Evolutionary conservation across 345 rosid genomes (phyloP), one percentile per base, ranked within the genome.

Genomic region (Pistacia integerrima): DNA sequence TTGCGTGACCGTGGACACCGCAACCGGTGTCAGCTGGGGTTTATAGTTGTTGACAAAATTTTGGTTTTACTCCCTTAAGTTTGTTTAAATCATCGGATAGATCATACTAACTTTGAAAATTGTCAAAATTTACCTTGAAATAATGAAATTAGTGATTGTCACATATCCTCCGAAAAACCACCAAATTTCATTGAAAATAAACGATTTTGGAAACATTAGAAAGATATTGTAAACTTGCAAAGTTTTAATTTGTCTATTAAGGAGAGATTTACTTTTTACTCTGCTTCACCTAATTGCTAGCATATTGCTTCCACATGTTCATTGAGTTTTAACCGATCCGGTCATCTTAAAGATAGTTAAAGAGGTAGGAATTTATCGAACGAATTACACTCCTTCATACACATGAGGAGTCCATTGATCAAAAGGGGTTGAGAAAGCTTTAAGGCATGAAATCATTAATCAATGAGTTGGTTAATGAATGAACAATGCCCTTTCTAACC

Each of bases 381-480:
- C 18, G 22, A 64, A 64, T 14, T 8, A 35, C 62, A 74, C 22
- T 74, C 69, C 9, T 49, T 49, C 12, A 6, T 63, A 74, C 16
- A 74, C n/a, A 16, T 63, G 3, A 74, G 2, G 61, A 63, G 60
- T 49, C 69, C 51, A 74, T 74, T 73, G 60, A 62, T 73, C 59
- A 48, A 57, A 73, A 61, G 60, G 30, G 69, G 11, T 10, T 73
- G 36, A 28, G 25, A 17, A 74, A 63, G 44, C 44, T 41, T 5
- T 1, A 5, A 41, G 8, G 46, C 46, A 38, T 38, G 41, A 38
- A 38, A 38, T 38, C 41, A 4, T 38, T 38, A 38, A 38, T 38
- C 41, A 38, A 6, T 38, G 41, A 38, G 0, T 5, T 41, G 46
- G 46, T 41, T 41, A 41, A 41, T 7, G 41, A 38, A 6, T 41